phyloP scores from a whole-genome alignment of 768 basidiomycete genomes.

The Rhizopogon roseolus region DNA sequence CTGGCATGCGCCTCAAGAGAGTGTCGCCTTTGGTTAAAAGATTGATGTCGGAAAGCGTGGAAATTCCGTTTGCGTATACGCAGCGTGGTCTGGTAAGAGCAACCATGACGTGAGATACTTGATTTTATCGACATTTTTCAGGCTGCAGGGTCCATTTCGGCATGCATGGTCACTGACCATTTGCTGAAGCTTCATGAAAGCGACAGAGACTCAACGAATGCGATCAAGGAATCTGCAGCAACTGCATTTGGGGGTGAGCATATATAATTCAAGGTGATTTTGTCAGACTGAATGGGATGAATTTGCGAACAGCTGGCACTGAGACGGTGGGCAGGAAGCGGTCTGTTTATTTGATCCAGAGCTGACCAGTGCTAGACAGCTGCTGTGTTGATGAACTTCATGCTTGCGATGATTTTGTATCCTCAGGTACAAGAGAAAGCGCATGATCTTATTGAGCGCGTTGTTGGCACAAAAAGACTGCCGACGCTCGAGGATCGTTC shows the following conservation, averaged over 20 bases:
- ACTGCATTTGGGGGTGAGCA: constrained; percentile 1
- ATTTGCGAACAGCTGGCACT: not conserved
- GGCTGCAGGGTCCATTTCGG: constrained; percentile 6
- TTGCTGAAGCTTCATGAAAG: not conserved
- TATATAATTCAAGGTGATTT: not conserved
- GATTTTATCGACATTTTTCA: not conserved
- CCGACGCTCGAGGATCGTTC: constrained; percentile 8
- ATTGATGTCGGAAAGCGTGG: constrained; percentile 13
- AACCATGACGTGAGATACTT: not conserved
- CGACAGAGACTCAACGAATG: not conserved
- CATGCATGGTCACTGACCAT: constrained; percentile 2
- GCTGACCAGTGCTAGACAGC: not conserved
- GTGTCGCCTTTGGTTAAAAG: constrained; percentile 10
- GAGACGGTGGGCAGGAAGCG: not conserved
- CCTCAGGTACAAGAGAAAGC: constrained; percentile 8
- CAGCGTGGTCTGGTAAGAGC: constrained; percentile 8
- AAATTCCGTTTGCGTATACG: constrained; percentile 13
- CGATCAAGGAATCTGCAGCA: constrained; percentile 2
- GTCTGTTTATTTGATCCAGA: not conserved
- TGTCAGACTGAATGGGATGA: not conserved
- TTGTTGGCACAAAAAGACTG: constrained; percentile 7
- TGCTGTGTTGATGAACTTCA: constrained; percentile 3
- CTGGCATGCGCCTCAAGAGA: constrained; percentile 4
- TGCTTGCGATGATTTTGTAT: constrained; percentile 8
- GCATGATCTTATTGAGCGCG: constrained; percentile 6